phyloP scores from a whole-genome alignment of 768 basidiomycete genomes.

The Tremella mesenterica region DNA sequence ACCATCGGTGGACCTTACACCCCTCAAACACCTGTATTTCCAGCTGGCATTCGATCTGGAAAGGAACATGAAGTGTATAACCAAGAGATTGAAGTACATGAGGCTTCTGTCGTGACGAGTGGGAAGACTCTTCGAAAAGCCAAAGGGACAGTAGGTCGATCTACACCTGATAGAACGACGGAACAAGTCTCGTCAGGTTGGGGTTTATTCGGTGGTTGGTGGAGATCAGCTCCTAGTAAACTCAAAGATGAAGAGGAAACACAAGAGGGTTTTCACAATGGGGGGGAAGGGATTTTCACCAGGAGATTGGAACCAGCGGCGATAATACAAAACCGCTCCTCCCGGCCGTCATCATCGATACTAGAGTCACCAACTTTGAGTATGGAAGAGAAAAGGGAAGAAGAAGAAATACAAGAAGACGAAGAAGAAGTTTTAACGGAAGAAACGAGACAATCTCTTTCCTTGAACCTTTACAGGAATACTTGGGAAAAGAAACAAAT shows the following conservation, averaged over 20 bases:
- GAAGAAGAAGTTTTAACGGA: neutral
- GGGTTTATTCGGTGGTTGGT: neutral
- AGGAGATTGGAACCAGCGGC: neutral
- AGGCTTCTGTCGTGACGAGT: neutral
- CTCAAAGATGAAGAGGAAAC: neutral
- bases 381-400: too few species aligned
- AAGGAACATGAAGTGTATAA: neutral
- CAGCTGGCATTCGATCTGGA: too few species aligned
- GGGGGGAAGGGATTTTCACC: neutral
- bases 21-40: too few species aligned
- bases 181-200: neutral
- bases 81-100: neutral
- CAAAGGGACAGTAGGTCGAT: neutral
- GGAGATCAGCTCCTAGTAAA: neutral
- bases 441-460: too few species aligned
- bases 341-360: neutral
- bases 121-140: neutral
- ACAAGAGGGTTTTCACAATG: neutral
- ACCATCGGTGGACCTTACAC: neutral
- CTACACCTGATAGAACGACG: neutral
- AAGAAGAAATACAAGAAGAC: neutral
- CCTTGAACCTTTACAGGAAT: too few species aligned
- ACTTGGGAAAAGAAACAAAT: too few species aligned
- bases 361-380: neutral
- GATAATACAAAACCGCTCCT: neutral